phyloP scores from a whole-genome alignment of 441 rosid species.

The Raphanus hybrid region DNA sequence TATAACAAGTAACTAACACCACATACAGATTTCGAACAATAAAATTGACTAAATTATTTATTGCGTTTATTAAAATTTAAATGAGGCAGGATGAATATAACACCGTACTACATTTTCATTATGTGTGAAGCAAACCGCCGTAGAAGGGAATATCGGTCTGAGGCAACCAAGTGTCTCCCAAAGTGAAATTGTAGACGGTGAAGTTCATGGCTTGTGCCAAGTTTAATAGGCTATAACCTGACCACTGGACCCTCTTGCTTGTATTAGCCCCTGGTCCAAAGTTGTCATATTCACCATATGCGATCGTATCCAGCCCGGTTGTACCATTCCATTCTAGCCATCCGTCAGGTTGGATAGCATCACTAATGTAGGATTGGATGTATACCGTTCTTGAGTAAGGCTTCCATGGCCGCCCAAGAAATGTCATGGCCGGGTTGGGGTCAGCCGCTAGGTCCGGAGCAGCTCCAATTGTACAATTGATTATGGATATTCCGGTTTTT shows the following conservation, averaged over 20 bases:
- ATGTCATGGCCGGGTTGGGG: constrained; percentile 45
- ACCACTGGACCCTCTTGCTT: constrained; percentile 57
- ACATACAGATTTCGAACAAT: constrained; percentile 17
- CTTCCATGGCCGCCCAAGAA: constrained; percentile 70
- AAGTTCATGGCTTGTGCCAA: constrained; percentile 55
- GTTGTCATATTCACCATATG: constrained; percentile 62
- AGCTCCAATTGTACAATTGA: constrained; percentile 57
- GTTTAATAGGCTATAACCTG: constrained; percentile 56
- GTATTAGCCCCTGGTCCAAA: constrained; percentile 59
- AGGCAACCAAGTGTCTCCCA: constrained; percentile 71
- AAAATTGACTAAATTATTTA: constrained; percentile 26
- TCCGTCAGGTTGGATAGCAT: constrained; percentile 49
- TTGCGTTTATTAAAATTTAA: neutral
- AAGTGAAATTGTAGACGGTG: constrained; percentile 59
- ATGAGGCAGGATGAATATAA: neutral
- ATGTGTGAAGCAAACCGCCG: constrained; percentile 47
- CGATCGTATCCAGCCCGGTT: constrained; percentile 53
- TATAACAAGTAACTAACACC: neutral
- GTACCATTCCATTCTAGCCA: constrained; percentile 68
- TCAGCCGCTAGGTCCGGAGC: constrained; percentile 53
- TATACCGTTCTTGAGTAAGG: constrained; percentile 55
- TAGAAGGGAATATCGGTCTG: constrained; percentile 56
- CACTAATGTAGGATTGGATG: constrained; percentile 58
- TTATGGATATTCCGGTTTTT: constrained; percentile 67
- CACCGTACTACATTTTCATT: neutral